Conservation (phyloP, 148 eudicot genomes). For the Rhododendron molle region DNA sequence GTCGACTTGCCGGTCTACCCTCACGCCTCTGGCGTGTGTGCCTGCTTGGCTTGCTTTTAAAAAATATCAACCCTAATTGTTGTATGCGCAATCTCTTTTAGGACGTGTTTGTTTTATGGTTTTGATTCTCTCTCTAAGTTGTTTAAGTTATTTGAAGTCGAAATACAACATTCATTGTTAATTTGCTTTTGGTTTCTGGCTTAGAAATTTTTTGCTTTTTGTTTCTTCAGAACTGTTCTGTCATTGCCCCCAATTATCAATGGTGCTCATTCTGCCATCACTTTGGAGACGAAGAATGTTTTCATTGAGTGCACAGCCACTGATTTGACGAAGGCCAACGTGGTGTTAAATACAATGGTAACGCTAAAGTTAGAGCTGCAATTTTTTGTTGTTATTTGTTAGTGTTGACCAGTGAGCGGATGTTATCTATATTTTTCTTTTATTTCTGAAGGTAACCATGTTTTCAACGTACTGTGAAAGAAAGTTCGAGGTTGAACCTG, state of each 20-base stretch:
- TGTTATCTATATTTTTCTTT: conserved; percentile 15
- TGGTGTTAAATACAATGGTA: conserved; percentile 94
- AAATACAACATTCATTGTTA: not conserved
- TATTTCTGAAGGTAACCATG: conserved; percentile 72
- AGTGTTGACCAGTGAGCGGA: not conserved
- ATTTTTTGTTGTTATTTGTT: not conserved
- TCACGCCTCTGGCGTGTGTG: not conserved
- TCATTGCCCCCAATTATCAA: conserved; percentile 95
- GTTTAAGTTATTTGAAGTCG: not conserved
- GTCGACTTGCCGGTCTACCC: not conserved
- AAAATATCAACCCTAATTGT: not conserved
- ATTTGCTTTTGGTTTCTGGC: not conserved
- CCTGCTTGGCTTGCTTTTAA: not conserved
- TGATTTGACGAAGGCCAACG: conserved; percentile 88
- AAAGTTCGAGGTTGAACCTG: conserved; percentile 91
- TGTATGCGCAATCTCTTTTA: not conserved
- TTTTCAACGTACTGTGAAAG: conserved; percentile 74
- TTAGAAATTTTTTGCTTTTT: not conserved
- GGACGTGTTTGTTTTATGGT: not conserved
- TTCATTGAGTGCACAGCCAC: conserved; percentile 98
- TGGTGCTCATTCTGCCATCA: conserved; percentile 91
- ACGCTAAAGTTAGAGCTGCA: not conserved
- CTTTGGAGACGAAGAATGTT: conserved; percentile 80
- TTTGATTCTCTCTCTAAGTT: not conserved
- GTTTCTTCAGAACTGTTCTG: conserved; percentile 75